Conservation (phyloP, 2,329 filamentous ascomycete species). For the Sporothrix inflata region DNA sequence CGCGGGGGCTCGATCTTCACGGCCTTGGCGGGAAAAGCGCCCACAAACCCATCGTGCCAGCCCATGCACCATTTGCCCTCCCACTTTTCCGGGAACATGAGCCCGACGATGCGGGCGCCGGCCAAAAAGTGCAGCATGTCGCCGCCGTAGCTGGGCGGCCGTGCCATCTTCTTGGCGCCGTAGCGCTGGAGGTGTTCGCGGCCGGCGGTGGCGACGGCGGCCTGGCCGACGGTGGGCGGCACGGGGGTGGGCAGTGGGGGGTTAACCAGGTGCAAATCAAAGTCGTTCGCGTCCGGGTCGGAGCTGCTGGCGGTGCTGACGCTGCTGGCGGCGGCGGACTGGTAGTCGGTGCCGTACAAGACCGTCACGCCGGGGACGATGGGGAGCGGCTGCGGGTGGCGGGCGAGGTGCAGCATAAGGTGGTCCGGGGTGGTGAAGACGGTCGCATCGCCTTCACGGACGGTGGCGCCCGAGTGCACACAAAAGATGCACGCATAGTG, state of each 20-base stretch:
- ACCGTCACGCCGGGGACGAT: conserved; percentile 44
- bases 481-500: conserved; percentile 49
- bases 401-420: conserved; percentile 46
- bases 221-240: conserved; percentile 38
- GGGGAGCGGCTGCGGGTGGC: conserved; percentile 48
- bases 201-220: conserved; percentile 43
- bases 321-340: conserved; percentile 27
- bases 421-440: conserved; percentile 45
- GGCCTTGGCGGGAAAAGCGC: conserved; percentile 54
- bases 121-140: conserved; percentile 48
- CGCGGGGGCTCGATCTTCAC: conserved; percentile 54
- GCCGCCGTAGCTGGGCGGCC: conserved; percentile 41
- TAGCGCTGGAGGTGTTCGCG: conserved; percentile 44
- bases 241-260: conserved; percentile 39
- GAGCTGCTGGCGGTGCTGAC: conserved; percentile 29
- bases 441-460: conserved; percentile 48
- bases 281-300: conserved; percentile 37
- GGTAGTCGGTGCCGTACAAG: conserved; percentile 41
- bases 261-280: conserved; percentile 46
- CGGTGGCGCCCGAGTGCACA: conserved; percentile 40
- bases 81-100: conserved; percentile 56
- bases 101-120: conserved; percentile 54
- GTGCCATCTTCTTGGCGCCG: conserved; percentile 41
- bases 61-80: conserved; percentile 61
- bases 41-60: conserved; percentile 58